A percentile compares a stretch with the other conserved stretches of the same genome.
phyloP scores from a whole-genome alignment of 164 flowering plant genomes.

The Vitis rupestris region DNA sequence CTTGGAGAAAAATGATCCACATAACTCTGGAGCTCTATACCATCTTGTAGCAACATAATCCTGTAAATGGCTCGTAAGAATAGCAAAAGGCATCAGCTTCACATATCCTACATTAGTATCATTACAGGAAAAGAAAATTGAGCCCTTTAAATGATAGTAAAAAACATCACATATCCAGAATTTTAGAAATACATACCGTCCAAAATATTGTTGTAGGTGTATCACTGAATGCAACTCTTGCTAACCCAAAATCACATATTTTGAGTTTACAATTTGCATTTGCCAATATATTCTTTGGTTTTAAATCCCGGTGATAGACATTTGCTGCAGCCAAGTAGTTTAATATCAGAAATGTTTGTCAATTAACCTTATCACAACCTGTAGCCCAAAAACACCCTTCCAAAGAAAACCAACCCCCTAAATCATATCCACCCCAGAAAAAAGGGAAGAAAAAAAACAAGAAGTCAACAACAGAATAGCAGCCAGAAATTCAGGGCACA shows the following conservation, averaged over 20 bases:
- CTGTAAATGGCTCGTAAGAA: conserved; percentile 23
- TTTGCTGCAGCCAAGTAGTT: conserved; percentile 50
- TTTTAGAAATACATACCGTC: conserved; percentile 53
- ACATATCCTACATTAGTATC: background rate
- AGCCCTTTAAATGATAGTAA: too few relatives aligned
- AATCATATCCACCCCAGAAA: too few relatives aligned
- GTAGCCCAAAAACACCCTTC: background rate
- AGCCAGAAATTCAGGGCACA: background rate
- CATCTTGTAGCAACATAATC: conserved; percentile 81
- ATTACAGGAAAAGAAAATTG: background rate
- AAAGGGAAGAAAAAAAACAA: too few relatives aligned
- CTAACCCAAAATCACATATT: conserved; percentile 93
- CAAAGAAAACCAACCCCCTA: background rate
- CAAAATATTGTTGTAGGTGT: conserved; percentile 84
- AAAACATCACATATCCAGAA: background rate
- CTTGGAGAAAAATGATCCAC: conserved; percentile 75
- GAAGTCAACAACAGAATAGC: background rate
- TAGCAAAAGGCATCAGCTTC: background rate
- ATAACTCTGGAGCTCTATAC: conserved; percentile 79
- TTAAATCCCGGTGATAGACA: conserved; percentile 86
- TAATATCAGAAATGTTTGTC: conserved; percentile 13
- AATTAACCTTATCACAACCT: too few relatives aligned
- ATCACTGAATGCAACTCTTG: conserved; percentile 88
- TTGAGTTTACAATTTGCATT: conserved; percentile 94
- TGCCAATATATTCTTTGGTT: conserved; percentile 91